Conservation (phyloP, 2,329 filamentous ascomycete species). For the Cyclaneusma minus region DNA sequence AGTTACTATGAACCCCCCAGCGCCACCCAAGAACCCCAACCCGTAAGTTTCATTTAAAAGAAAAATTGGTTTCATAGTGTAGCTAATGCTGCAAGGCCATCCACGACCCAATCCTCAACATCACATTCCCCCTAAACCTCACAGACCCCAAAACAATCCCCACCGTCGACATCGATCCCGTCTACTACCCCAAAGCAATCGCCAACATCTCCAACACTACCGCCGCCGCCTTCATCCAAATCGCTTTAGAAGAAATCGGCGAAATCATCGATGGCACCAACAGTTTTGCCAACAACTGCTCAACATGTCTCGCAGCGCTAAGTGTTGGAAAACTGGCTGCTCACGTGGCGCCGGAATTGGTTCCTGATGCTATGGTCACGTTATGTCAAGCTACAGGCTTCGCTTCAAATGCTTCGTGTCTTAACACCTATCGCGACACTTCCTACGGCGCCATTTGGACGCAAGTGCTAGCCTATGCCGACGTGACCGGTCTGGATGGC, state of each 20-base stretch:
- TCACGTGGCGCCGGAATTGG: conserved; percentile 27
- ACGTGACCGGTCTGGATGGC: conserved; percentile 37
- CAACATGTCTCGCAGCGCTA: conserved; percentile 35
- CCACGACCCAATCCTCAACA: conserved; percentile 35
- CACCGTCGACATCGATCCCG: conserved; percentile 28
- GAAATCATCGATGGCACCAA: conserved; percentile 25
- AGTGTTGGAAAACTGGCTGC: conserved; percentile 33
- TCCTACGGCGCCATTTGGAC: conserved; percentile 40
- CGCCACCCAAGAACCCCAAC: conserved; percentile 34
- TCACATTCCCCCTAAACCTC: conserved; percentile 35
- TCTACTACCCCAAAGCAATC: conserved; percentile 30
- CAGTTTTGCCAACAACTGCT: conserved; percentile 26
- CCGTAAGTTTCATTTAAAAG: too few relatives aligned
- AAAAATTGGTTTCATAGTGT: too few relatives aligned
- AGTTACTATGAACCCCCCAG: conserved; percentile 30
- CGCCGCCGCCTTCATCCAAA: conserved; percentile 25
- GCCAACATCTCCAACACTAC: conserved; percentile 26
- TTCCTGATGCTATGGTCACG: conserved; percentile 33
- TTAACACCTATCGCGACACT: conserved; percentile 27
- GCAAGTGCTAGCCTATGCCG: conserved; percentile 35
- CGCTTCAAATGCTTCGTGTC: conserved; percentile 29
- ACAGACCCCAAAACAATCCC: conserved; percentile 38
- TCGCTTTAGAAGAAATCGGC: conserved; percentile 26
- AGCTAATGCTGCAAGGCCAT: too few relatives aligned
- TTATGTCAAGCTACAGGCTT: conserved; percentile 33